Conservation (phyloP, 768 basidiomycete genomes). For the Punctularia strigosozonata region DNA sequence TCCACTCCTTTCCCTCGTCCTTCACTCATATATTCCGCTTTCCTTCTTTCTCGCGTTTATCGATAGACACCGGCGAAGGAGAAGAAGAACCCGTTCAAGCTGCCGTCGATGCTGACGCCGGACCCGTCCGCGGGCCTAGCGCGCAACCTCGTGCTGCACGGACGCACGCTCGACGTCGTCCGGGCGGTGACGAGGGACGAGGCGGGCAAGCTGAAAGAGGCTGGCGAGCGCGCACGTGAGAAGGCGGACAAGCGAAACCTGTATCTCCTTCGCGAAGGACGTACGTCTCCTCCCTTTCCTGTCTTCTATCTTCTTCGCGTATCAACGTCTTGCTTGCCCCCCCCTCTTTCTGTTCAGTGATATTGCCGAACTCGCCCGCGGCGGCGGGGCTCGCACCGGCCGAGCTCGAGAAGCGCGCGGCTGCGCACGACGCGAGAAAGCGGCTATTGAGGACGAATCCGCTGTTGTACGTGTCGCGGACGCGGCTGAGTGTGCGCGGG, state of each 20-base stretch:
- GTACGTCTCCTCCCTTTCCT: conserved; percentile 28
- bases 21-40: no score
- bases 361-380: conserved; percentile 78
- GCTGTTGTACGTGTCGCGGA: conserved; percentile 87
- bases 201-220: conserved; percentile 81
- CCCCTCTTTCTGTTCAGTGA: conserved; percentile 38
- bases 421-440: conserved; percentile 78
- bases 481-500: conserved; percentile 88
- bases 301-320: neutral
- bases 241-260: conserved; percentile 94
- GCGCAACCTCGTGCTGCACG: conserved; percentile 77
- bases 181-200: conserved; percentile 85
- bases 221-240: conserved; percentile 71
- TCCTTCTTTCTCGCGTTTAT: no score
- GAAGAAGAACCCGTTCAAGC: conserved; percentile 75
- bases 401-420: conserved; percentile 79
- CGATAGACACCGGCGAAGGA: no score
- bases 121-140: conserved; percentile 86
- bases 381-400: conserved; percentile 56
- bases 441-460: conserved; percentile 84
- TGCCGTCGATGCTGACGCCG: conserved; percentile 84
- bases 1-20: neutral
- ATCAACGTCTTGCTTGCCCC: conserved; percentile 1
- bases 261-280: conserved; percentile 93
- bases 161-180: conserved; percentile 83